Evolutionary conservation across 2,329 filamentous ascomycete genomes (phyloP).

Genomic region (Mycosphaerelloides madeirae): DNA sequence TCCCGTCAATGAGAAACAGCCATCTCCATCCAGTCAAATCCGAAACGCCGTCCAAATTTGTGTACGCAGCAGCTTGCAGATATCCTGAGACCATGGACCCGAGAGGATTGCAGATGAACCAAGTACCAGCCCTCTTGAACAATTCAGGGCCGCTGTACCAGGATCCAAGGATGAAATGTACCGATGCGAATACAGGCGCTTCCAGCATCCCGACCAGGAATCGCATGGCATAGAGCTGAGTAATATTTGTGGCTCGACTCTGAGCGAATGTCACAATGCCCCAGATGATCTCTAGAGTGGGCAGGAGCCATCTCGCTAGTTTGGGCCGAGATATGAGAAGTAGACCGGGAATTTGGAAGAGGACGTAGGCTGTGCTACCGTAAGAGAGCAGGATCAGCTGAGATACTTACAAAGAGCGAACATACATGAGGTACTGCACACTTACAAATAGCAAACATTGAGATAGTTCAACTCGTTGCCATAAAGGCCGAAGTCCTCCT

Average conservation of each 20-base stretch:
- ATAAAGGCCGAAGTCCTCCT: constrained; percentile 35
- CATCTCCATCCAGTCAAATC: constrained; percentile 52
- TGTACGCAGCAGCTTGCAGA: constrained; percentile 51
- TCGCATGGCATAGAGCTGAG: constrained; percentile 38
- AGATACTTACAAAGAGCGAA: constrained; percentile 22
- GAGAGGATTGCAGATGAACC: constrained; percentile 54
- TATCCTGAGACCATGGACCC: constrained; percentile 60
- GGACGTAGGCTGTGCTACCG: constrained; percentile 30
- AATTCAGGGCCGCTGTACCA: constrained; percentile 60
- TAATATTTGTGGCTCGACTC: constrained; percentile 35
- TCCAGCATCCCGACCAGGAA: constrained; percentile 50
- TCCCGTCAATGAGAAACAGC: constrained; percentile 52
- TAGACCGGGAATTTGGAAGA: constrained; percentile 37
- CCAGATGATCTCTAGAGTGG: constrained; percentile 39
- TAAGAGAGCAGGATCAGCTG: no score
- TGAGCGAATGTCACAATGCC: constrained; percentile 38
- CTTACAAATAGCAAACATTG: constrained; percentile 30
- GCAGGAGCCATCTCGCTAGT: constrained; percentile 23
- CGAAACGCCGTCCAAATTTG: constrained; percentile 40
- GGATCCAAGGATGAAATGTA: constrained; percentile 56
- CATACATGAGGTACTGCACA: no score
- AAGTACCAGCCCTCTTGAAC: constrained; percentile 56
- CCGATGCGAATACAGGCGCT: constrained; percentile 53
- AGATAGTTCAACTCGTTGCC: constrained; percentile 39
- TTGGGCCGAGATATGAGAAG: constrained; percentile 36